A percentile compares a stretch with the other conserved stretches of the same genome.
phyloP scores from a whole-genome alignment of 176 grass and related monocot genomes.

The Tuctoria greenei region DNA sequence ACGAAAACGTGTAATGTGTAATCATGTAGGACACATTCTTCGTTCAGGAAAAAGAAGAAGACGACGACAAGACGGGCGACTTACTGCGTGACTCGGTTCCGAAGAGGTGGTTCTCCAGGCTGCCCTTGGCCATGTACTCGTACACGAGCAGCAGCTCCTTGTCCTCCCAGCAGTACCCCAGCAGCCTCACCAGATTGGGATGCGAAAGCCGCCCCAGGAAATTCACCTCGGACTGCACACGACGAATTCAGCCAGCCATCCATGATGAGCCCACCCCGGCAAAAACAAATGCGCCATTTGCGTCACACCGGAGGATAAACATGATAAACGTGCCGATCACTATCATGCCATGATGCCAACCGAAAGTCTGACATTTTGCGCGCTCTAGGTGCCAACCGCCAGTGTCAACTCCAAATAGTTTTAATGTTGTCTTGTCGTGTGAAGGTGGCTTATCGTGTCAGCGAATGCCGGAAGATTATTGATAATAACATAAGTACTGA shows the following conservation, averaged over 20 bases:
- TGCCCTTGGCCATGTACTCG: constrained; percentile 71
- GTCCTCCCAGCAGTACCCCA: constrained; percentile 73
- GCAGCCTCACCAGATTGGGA: constrained; percentile 67
- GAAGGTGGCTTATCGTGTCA: neutral
- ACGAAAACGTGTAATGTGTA: neutral
- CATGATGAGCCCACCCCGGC: neutral
- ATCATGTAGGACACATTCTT: neutral
- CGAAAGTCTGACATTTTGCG: neutral
- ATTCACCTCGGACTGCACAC: constrained; percentile 60
- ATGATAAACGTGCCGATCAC: constrained; percentile 32
- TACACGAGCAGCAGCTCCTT: constrained; percentile 76
- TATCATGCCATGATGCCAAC: neutral
- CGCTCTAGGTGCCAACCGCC: constrained; percentile 6
- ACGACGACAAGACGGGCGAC: neutral
- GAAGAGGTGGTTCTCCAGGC: constrained; percentile 80
- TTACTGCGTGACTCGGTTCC: constrained; percentile 53
- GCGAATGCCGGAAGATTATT: neutral
- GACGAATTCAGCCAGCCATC: neutral
- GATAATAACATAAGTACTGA: neutral
- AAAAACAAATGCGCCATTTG: neutral
- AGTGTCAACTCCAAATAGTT: neutral
- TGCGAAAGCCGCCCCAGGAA: constrained; percentile 68
- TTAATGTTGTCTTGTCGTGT: neutral
- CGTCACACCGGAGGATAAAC: neutral
- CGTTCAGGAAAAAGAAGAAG: neutral